A percentile compares a stretch with the other conserved stretches of the same genome.
Conservation (phyloP, 2,329 filamentous ascomycete genomes). For the Neofusicoccum cordaticola region DNA sequence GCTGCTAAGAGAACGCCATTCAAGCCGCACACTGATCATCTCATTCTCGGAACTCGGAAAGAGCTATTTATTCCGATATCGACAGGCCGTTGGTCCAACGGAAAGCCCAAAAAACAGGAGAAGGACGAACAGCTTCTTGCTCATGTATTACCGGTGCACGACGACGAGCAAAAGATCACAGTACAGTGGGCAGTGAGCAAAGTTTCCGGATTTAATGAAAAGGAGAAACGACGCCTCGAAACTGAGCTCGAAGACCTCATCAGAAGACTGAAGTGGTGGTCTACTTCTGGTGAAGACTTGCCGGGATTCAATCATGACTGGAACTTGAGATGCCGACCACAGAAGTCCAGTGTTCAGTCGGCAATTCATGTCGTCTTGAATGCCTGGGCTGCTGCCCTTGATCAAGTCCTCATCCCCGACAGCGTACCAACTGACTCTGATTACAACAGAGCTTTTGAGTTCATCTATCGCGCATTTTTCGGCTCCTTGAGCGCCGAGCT, state of each 20-base stretch:
- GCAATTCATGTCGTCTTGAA: constrained; percentile 21
- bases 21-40: no score
- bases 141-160: no score
- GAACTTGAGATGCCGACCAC: no score
- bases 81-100: neutral
- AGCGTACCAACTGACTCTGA: no score
- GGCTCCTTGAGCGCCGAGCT: neutral
- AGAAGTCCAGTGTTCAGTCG: no score
- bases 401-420: neutral
- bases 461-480: neutral
- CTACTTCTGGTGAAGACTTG: neutral
- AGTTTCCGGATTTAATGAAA: neutral
- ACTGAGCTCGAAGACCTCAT: neutral
- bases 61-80: neutral
- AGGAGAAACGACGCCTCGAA: neutral
- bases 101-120: no score
- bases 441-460: neutral
- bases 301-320: no score
- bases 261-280: neutral
- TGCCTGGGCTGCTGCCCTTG: constrained; percentile 22
- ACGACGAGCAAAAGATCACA: no score
- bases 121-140: no score
- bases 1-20: neutral
- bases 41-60: neutral
- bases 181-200: no score